Base-by-base conservation (phyloP, 306 rosid genomes). In the Hippophae rhamnoides region DNA sequence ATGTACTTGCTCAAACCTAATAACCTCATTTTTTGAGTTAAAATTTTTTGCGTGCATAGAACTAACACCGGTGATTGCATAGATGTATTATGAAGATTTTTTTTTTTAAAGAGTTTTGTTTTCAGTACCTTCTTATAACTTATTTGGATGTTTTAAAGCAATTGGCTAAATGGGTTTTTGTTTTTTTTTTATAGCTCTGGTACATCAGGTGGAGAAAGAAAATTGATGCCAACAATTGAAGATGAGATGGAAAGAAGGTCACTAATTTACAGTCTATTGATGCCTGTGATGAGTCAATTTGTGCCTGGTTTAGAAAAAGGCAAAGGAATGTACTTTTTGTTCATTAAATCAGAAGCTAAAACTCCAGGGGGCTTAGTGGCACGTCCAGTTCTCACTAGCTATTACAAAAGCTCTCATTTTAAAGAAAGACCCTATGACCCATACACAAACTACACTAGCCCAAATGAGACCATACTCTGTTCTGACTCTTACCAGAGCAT, bases 121-220 rank as follows among this genome's bases (percentile, higher is more conserved):
- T 18, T 18, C 23, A 18, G 23, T 18, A 18, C 23, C 23, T 18
- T 18, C 1, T 18, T 18, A 18, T 18, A 18, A 18, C 23, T 18
- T 18, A 18, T 18, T 5, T 11, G 12, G 3, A 3, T 27, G 26
- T 9, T 13, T 26, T 52, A 18, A 1, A 1, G 56, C 5, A 9
- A 63, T 58, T 26, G 26, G 47, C 46, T 54, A 27, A 64, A 57
- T 40, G 59, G 61, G 58, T 61, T 52, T 62, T 68, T 62, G 48
- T 54, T 57, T 23, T 38, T 51, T 54, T 67, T 46, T 41, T 72
- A 52, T 6, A 87, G 98, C 76, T 87, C 98, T 11, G 98, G 98
- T 18, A 90, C 98, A 43, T 87, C 96, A 0, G 98, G 92, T 5
- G 98, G 98, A 1, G 98, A 90, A 79, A 78, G 98, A 52, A 90